phyloP scores from a whole-genome alignment of 2,329 filamentous ascomycete genomes.

The Botrytis fragariae region DNA sequence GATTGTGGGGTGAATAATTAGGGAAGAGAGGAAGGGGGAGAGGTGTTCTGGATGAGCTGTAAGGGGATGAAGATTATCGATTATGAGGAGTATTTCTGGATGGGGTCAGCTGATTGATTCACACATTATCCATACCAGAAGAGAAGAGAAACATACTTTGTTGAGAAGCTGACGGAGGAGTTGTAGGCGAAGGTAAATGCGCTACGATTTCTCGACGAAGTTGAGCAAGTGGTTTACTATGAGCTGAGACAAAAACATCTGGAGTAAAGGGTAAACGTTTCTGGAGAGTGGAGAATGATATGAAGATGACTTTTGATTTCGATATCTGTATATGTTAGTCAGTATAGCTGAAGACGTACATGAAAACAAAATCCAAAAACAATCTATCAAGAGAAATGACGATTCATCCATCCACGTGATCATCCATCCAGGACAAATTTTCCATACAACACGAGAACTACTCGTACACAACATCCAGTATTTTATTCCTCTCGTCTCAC shows the following conservation, averaged over 20 bases:
- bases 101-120: neutral
- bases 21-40: conserved; percentile 66
- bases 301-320: conserved; percentile 68
- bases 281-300: conserved; percentile 73
- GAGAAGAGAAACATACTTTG: conserved; percentile 42
- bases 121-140: neutral
- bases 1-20: conserved; percentile 61
- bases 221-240: conserved; percentile 54
- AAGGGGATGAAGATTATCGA: conserved; percentile 76
- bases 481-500: neutral
- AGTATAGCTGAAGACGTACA: neutral
- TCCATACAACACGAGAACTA: neutral
- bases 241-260: conserved; percentile 65
- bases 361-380: neutral
- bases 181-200: conserved; percentile 39
- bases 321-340: conserved; percentile 46
- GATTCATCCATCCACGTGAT: conserved; percentile 11
- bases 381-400: neutral
- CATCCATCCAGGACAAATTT: neutral
- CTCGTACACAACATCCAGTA: neutral
- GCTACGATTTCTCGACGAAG: conserved; percentile 60
- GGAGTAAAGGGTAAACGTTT: conserved; percentile 54
- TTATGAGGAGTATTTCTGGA: conserved; percentile 68
- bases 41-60: conserved; percentile 54
- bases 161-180: conserved; percentile 15